phyloP scores from a whole-genome alignment of 2,329 filamentous ascomycete species.

The Taxawa tesnikishii region DNA sequence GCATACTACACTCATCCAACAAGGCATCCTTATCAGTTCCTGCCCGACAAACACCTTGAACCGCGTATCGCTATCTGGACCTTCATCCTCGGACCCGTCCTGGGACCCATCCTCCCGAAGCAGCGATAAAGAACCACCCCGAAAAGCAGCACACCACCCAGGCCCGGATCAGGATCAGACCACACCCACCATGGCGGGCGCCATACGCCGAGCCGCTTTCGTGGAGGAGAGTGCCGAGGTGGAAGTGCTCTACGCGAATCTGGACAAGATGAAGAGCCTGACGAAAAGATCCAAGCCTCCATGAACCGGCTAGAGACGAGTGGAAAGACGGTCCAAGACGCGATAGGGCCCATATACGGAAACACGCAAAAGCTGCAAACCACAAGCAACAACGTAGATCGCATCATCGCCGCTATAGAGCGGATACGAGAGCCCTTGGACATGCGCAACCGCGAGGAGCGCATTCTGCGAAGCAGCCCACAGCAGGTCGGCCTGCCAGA shows the following conservation, averaged over 20 bases:
- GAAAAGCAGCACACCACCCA: too few relatives aligned
- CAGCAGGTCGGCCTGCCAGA: conserved; percentile 69
- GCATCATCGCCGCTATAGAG: conserved; percentile 75
- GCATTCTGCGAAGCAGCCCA: conserved; percentile 68
- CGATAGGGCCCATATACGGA: conserved; percentile 81
- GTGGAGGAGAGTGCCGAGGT: conserved; percentile 58
- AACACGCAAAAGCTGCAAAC: conserved; percentile 83
- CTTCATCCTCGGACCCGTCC: too few relatives aligned
- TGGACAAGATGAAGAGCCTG: conserved; percentile 85
- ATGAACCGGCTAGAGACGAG: conserved; percentile 73
- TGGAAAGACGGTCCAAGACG: conserved; percentile 81
- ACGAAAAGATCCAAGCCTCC: conserved; percentile 93
- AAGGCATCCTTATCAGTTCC: too few relatives aligned
- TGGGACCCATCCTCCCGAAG: too few relatives aligned
- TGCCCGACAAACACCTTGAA: too few relatives aligned
- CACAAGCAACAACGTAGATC: conserved; percentile 81
- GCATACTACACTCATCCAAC: too few relatives aligned
- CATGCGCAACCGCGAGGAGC: conserved; percentile 82
- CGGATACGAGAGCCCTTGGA: conserved; percentile 82
- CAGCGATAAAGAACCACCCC: too few relatives aligned
- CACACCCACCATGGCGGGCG: conserved; percentile 35
- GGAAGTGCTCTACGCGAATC: conserved; percentile 53
- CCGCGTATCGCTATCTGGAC: too few relatives aligned
- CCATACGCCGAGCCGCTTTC: conserved; percentile 43
- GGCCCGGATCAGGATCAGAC: too few relatives aligned